Base-by-base conservation (phyloP, 208 protist genomes). In the Leishmania tropica region DNA sequence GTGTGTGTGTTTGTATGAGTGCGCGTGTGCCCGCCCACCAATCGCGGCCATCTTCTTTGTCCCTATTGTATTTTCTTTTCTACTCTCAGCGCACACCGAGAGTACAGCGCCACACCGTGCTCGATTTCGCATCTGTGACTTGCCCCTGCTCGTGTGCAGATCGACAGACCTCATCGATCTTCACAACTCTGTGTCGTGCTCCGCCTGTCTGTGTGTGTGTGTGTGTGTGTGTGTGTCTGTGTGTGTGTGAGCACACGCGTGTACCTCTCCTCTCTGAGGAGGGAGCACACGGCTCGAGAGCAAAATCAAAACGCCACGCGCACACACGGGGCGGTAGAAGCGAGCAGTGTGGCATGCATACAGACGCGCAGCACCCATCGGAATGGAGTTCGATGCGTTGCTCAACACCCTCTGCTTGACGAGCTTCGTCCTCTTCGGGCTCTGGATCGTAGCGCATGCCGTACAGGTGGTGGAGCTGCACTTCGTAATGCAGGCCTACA, bases 331-430 rank as follows among this genome's bases (percentile, higher is more conserved):
- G 11, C 10, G 13, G 28, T 31, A 64, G 11, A 17, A 64, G n/a
- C 11, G n/a, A 24, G 24, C 21, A 35, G n/a, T 17, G 11, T 17
- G 35, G 35, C 64, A 60, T 70, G 40, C 35, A 31, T 19, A 35
- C 60, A 53, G 19, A 65, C 21, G 53, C 3, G 76, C 53, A 13
- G 4, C 37, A 3, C 17, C 71, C 37, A 17, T 11, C 31, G 37
- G 48, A 73, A 92, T 90, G 84, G 84, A 84, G 1, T 83, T 85
- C 45, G 77, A 79, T 71, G 81, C 81, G 0, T 48, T 93, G 35
- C 84, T 93, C 65, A 90, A 93, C 78, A 90, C 84, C 40, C 21
- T 88, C 54, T 83, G 87, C 64, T 60, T 85, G 37, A 45, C 82
- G 5, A 58, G 88, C 42, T 68, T 91, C 35, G 58, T 87, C 31